Evolutionary conservation across 2,329 filamentous ascomycete genomes (phyloP).

Genomic region (Ophiostoma piceae): DNA sequence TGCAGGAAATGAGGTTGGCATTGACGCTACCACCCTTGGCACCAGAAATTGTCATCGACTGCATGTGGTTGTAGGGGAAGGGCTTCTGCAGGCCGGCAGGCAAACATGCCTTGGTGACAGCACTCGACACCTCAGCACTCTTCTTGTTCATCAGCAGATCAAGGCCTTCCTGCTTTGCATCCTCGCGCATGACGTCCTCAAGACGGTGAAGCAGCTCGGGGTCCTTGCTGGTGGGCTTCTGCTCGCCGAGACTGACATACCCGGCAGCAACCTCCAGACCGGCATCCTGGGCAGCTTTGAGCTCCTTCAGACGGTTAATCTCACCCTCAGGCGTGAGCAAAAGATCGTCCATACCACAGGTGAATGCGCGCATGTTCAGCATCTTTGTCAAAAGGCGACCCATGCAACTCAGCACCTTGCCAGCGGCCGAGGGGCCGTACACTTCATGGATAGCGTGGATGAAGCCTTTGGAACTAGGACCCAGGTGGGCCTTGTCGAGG

Average conservation of each 20-base stretch:
- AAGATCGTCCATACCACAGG: slow-evolving; percentile 95
- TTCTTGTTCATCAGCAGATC: slow-evolving; percentile 77
- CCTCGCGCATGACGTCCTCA: slow-evolving; percentile 85
- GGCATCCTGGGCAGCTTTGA: slow-evolving; percentile 61
- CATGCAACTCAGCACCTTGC: slow-evolving; percentile 81
- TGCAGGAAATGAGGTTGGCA: slow-evolving; percentile 95
- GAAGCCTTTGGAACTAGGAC: slow-evolving; percentile 77
- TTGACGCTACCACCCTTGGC: slow-evolving; percentile 93
- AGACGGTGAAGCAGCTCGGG: slow-evolving; percentile 70
- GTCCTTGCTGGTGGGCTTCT: slow-evolving; percentile 57
- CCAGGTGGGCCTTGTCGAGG: slow-evolving; percentile 91
- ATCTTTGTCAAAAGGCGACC: slow-evolving; percentile 85
- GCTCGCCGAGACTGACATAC: slow-evolving; percentile 76
- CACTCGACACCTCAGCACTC: slow-evolving; percentile 66
- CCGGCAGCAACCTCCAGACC: slow-evolving; percentile 77
- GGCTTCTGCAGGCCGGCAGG: slow-evolving; percentile 79
- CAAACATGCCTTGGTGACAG: slow-evolving; percentile 72
- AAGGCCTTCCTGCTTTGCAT: slow-evolving; percentile 83
- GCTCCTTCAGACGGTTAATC: slow-evolving; percentile 58
- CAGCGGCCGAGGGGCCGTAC: slow-evolving; percentile 81
- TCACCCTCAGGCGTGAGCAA: slow-evolving; percentile 79
- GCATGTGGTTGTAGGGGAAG: slow-evolving; percentile 98
- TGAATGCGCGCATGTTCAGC: slow-evolving; percentile 89
- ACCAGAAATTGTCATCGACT: slow-evolving; percentile 94
- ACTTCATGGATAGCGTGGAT: slow-evolving; percentile 91